Evolutionary conservation across 2,329 filamentous ascomycete species (phyloP).

Genomic region (Ascochyta rabiei): DNA sequence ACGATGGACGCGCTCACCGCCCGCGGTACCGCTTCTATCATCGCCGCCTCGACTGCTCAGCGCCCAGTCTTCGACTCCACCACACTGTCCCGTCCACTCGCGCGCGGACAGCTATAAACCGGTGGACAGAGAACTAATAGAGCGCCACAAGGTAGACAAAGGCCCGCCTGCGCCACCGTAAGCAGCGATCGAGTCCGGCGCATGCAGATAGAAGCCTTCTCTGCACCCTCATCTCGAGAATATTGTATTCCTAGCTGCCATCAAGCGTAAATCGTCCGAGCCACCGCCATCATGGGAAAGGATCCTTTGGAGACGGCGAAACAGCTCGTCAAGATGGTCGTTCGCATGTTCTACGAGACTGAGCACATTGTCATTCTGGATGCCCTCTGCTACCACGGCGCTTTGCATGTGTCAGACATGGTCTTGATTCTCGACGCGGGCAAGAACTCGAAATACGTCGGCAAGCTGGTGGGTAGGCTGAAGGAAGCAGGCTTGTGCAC

Average conservation of each 20-base stretch:
- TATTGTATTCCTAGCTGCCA: background rate
- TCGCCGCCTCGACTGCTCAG: conserved; percentile 13
- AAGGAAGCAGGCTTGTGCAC: conserved; percentile 84
- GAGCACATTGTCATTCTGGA: conserved; percentile 83
- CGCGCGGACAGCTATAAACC: conserved; percentile 18
- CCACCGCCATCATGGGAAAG: conserved; percentile 39
- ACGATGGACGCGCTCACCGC: conserved; percentile 24
- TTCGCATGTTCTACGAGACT: conserved; percentile 84
- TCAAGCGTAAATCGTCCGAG: background rate
- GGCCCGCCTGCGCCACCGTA: conserved; percentile 1
- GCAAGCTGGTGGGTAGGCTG: conserved; percentile 84
- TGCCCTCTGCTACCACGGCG: conserved; percentile 77
- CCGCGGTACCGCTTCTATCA: conserved; percentile 23
- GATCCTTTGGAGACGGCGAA: conserved; percentile 69
- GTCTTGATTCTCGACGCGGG: conserved; percentile 74
- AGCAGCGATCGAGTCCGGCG: conserved; percentile 9
- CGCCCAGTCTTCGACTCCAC: conserved; percentile 13
- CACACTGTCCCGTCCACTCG: conserved; percentile 21
- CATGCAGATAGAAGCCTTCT: conserved; percentile 15
- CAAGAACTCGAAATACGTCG: conserved; percentile 89
- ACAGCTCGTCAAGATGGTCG: conserved; percentile 83
- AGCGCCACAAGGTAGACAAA: background rate
- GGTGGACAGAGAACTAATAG: conserved; percentile 9
- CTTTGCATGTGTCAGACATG: conserved; percentile 85
- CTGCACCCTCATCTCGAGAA: conserved; percentile 10